Evolutionary conservation across 2,329 filamentous ascomycete species (phyloP).

Genomic region (Aureobasidium sp.): DNA sequence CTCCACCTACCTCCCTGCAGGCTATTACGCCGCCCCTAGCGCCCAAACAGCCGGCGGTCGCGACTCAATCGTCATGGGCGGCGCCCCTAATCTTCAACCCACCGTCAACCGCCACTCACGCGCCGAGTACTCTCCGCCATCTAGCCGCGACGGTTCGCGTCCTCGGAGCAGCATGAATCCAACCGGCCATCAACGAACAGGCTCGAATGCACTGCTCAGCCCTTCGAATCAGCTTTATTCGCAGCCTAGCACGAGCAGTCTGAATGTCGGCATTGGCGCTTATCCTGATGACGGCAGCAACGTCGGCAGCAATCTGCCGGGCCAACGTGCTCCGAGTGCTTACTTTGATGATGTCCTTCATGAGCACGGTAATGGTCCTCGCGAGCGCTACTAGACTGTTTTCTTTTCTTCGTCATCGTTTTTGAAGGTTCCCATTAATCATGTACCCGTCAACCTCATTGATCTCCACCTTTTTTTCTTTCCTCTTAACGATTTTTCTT

Average conservation of each 20-base stretch:
- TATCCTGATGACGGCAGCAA: constrained; percentile 34
- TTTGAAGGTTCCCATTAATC: too few species aligned
- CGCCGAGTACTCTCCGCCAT: constrained; percentile 22
- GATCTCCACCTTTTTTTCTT: neutral
- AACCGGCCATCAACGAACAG: neutral
- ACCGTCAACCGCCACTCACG: constrained; percentile 26
- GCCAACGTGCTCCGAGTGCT: constrained; percentile 73
- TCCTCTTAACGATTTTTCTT: neutral
- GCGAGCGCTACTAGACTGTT: constrained; percentile 16
- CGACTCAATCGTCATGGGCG: constrained; percentile 39
- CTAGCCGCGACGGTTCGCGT: constrained; percentile 19
- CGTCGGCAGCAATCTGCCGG: constrained; percentile 44
- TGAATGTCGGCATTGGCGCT: constrained; percentile 25
- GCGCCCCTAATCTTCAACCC: constrained; percentile 28
- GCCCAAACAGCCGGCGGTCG: constrained; percentile 39
- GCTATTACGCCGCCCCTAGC: constrained; percentile 75
- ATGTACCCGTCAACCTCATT: neutral
- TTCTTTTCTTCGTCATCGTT: neutral
- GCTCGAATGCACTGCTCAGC: neutral
- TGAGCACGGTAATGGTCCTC: constrained; percentile 48
- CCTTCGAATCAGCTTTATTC: constrained; percentile 21
- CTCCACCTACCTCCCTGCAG: constrained; percentile 79
- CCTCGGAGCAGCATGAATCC: constrained; percentile 2
- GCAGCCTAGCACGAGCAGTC: constrained; percentile 32
- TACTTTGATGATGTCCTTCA: constrained; percentile 87